These are phyloP conservation scores for Erigeron philadelphicus DNA, from an alignment of 140 eudicot genomes.

Conservation along the genomic window DNA sequence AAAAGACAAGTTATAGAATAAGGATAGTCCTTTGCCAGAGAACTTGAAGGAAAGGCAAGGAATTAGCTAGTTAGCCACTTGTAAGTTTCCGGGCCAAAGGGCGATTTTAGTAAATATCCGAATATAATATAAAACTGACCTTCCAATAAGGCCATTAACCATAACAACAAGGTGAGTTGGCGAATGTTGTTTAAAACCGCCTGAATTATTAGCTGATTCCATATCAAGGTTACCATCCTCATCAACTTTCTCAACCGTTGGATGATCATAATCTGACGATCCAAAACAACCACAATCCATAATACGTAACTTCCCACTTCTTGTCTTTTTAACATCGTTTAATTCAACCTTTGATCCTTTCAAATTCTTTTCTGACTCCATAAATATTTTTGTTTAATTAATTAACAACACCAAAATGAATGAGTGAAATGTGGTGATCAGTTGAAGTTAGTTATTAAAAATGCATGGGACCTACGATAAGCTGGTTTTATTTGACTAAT, in stretches of 20 bases:
- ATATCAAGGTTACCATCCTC: slow-evolving; percentile 49
- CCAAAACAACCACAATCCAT: slow-evolving; percentile 50
- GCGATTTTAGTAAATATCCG: too few relatives aligned
- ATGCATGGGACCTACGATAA: too few relatives aligned
- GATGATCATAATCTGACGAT: slow-evolving; percentile 38
- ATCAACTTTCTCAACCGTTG: slow-evolving; percentile 44
- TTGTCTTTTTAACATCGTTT: slow-evolving; percentile 24
- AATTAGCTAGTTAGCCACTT: too few relatives aligned
- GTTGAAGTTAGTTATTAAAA: background rate
- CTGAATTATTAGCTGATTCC: slow-evolving; percentile 35
- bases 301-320: slow-evolving; percentile 8
- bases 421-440: background rate
- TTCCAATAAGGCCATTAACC: slow-evolving; percentile 86
- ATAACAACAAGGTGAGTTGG: slow-evolving; percentile 66
- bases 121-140: slow-evolving; percentile 34
- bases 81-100: too few relatives aligned
- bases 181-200: slow-evolving; percentile 22
- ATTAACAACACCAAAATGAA: background rate
- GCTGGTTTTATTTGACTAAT: slow-evolving; percentile 22
- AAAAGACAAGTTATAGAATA: too few relatives aligned
- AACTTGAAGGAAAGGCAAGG: too few relatives aligned
- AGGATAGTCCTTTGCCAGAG: too few relatives aligned
- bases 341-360: slow-evolving; percentile 11
- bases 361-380: slow-evolving; percentile 17
- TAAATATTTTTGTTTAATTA: slow-evolving; percentile 2